phyloP scores from a whole-genome alignment of 768 basidiomycete genomes.

The Tephrocybe sp. region DNA sequence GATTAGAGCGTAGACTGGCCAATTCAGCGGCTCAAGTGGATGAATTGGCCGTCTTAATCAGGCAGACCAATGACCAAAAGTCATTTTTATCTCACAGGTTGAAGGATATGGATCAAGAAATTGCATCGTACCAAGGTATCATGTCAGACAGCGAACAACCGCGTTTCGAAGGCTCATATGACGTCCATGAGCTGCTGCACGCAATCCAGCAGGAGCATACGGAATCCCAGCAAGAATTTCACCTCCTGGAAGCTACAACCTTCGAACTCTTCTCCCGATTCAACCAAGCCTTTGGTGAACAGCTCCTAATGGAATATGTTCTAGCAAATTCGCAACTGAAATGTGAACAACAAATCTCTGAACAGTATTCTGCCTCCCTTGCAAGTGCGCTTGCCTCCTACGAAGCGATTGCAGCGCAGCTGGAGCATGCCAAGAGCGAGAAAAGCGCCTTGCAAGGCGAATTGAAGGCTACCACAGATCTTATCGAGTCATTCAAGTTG shows the following conservation, averaged over 20 bases:
- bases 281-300: constrained; percentile 32
- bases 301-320: constrained; percentile 31
- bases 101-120: constrained; percentile 31
- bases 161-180: neutral
- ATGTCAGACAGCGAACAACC: neutral
- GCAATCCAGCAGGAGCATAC: constrained; percentile 8
- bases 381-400: constrained; percentile 36
- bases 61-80: constrained; percentile 54
- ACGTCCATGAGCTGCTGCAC: neutral
- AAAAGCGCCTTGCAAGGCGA: constrained; percentile 17
- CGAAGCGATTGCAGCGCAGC: constrained; percentile 37
- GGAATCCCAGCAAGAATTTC: constrained; percentile 2
- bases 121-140: constrained; percentile 20
- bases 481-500: constrained; percentile 16
- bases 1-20: constrained; percentile 65
- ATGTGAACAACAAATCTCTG: constrained; percentile 24
- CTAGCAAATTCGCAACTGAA: constrained; percentile 26
- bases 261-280: constrained; percentile 27
- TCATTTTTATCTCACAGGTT: constrained; percentile 34
- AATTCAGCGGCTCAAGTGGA: constrained; percentile 66
- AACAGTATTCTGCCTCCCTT: constrained; percentile 35
- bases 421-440: constrained; percentile 39
- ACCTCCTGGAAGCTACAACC: constrained; percentile 12
- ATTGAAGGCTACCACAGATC: constrained; percentile 22
- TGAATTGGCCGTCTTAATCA: constrained; percentile 62